A percentile compares a stretch with the other conserved stretches of the same genome.
phyloP scores from a whole-genome alignment of 768 basidiomycete genomes.

The Mycena filopes region DNA sequence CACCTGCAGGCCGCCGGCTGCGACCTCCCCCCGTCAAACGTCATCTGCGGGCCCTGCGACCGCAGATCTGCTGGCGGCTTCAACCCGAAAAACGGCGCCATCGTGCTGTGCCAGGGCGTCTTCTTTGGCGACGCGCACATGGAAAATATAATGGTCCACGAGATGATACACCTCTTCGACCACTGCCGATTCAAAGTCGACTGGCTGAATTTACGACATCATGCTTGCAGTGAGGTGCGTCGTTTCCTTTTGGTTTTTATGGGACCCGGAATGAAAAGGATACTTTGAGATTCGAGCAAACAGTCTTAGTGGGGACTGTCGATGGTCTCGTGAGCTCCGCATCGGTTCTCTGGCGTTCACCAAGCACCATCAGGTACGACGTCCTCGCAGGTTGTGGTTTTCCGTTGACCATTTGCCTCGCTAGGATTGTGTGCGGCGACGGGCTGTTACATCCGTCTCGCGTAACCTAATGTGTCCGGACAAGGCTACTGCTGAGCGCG shows the following conservation, averaged over 20 bases:
- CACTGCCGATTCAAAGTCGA: slow-evolving; percentile 95
- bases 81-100: slow-evolving; percentile 76
- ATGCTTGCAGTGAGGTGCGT: slow-evolving; percentile 96
- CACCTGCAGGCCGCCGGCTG: slow-evolving; percentile 85
- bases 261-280: slow-evolving; percentile 1
- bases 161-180: slow-evolving; percentile 95
- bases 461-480: slow-evolving; percentile 86
- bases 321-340: slow-evolving; percentile 82
- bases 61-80: slow-evolving; percentile 82
- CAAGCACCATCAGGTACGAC: slow-evolving; percentile 90
- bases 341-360: slow-evolving; percentile 84
- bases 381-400: slow-evolving; percentile 25
- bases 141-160: slow-evolving; percentile 94
- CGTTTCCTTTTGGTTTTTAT: neutral
- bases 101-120: slow-evolving; percentile 87
- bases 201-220: slow-evolving; percentile 90
- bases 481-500: slow-evolving; percentile 81
- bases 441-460: slow-evolving; percentile 84
- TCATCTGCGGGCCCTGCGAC: slow-evolving; percentile 90
- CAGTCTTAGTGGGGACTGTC: slow-evolving; percentile 93
- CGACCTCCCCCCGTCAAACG: slow-evolving; percentile 73
- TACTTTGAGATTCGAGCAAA: slow-evolving; percentile 88
- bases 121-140: slow-evolving; percentile 86
- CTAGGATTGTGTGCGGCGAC: slow-evolving; percentile 89
- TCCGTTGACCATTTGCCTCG: slow-evolving; percentile 27